phyloP scores from a whole-genome alignment of 164 flowering plant species.

The Nymphaea colorata region DNA sequence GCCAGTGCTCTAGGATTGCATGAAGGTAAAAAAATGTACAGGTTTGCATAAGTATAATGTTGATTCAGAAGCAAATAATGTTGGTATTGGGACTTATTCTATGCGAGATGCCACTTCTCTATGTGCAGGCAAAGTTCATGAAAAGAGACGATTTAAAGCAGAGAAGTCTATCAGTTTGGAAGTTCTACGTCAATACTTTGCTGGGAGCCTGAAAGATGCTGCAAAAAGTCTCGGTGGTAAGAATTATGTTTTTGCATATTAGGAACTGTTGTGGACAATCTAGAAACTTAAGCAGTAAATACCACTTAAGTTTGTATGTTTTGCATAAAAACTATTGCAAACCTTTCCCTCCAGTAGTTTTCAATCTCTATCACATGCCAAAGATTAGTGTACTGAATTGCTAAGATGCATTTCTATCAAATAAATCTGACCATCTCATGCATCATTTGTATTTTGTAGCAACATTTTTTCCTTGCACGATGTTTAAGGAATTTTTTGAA shows the following conservation, averaged over 20 bases:
- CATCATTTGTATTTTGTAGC: too few species aligned
- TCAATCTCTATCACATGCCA: neutral
- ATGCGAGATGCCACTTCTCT: slow-evolving; percentile 18
- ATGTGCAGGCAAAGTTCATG: slow-evolving; percentile 23
- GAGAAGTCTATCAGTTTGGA: slow-evolving; percentile 73
- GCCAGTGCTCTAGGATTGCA: slow-evolving; percentile 8
- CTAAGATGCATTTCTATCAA: too few species aligned
- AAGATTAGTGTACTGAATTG: too few species aligned
- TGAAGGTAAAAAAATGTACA: slow-evolving; percentile 8
- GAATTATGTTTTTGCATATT: slow-evolving; percentile 4
- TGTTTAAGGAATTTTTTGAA: too few species aligned
- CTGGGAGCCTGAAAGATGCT: slow-evolving; percentile 92
- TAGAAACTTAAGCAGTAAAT: neutral
- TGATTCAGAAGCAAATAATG: slow-evolving; percentile 18
- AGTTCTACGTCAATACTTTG: slow-evolving; percentile 71
- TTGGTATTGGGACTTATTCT: slow-evolving; percentile 23
- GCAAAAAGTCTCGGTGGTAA: slow-evolving; percentile 83
- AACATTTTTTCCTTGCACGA: too few species aligned
- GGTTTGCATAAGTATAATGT: slow-evolving; percentile 19
- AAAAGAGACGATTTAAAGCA: slow-evolving; percentile 49
- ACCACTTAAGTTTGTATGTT: neutral
- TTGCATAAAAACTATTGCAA: neutral
- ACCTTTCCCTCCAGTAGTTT: neutral
- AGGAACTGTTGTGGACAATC: too few species aligned
- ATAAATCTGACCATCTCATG: too few species aligned